Percentiles rank a stretch among this genome's conserved stretches.
These are phyloP conservation scores for Sistotremastrum niveocremeum DNA, from an alignment of 768 basidiomycete genomes.

Conservation along the genomic window DNA sequence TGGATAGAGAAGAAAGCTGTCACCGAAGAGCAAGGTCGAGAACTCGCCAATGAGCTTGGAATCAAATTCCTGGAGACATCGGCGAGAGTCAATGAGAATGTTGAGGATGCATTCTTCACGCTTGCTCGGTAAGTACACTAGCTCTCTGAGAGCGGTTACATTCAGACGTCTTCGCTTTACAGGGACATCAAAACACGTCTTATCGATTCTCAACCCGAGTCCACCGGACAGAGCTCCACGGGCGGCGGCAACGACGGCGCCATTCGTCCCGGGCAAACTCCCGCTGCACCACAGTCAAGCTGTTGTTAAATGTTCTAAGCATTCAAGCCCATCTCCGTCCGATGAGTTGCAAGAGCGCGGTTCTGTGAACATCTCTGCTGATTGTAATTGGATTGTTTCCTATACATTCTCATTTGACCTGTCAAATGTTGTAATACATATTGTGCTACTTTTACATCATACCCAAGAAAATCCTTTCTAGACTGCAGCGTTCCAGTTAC, in stretches of 20 bases:
- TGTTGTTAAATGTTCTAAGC: too few species aligned
- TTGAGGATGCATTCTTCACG: constrained; percentile 97
- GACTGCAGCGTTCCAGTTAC: constrained; percentile 60
- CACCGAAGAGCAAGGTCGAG: constrained; percentile 81
- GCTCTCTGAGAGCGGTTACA: neutral
- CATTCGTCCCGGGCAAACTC: too few species aligned
- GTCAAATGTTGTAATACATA: neutral
- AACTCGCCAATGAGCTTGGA: constrained; percentile 87
- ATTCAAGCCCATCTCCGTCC: too few species aligned
- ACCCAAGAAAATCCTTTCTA: neutral
- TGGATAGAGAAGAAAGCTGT: constrained; percentile 95
- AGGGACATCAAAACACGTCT: constrained; percentile 97
- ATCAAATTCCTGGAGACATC: constrained; percentile 96
- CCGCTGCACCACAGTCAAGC: too few species aligned
- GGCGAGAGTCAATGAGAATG: constrained; percentile 93
- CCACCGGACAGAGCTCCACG: constrained; percentile 24
- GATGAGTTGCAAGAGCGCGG: too few species aligned
- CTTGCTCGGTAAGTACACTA: constrained; percentile 64
- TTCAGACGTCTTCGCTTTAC: constrained; percentile 3
- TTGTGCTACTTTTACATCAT: too few species aligned
- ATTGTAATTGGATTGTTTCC: too few species aligned
- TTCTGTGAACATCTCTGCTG: too few species aligned
- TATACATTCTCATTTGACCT: neutral
- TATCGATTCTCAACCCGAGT: constrained; percentile 82
- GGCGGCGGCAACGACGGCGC: constrained; percentile 6